Base-by-base conservation (phyloP, 805 yeast species). In the Ogataea zsoltii region DNA sequence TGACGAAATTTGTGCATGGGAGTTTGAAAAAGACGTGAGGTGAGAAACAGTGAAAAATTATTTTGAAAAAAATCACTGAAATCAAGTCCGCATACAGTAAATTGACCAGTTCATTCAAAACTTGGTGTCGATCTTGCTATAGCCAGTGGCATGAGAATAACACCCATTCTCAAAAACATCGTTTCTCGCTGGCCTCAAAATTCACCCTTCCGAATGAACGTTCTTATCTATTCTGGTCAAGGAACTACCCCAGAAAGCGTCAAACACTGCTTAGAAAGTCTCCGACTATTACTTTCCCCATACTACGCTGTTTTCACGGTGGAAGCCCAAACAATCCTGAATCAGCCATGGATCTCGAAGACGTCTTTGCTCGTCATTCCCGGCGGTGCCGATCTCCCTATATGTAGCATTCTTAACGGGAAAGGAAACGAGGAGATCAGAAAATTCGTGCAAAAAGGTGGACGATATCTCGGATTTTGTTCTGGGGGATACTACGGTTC, bases 321-420 rank as follows among this genome's bases (percentile, higher is more conserved):
- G 1, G 79, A 81, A 26, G 80, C 86, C 14, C 63, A 68, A 13
- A 78, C 85, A 0, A 60, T 94, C 15, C 65, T 76, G 41, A 75
- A 79, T 18, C 97, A 94, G 57, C 97, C 99, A 0, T 94, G 99
- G 99, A 75, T 76, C 51, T 57, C 77, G 7, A 87, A 87, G 57
- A 87, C 97, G 0, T 71, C 95, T 0, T 69, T 88, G 51, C 61
- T 94, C 34, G 96, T 90, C 1, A 65, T 94, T 21, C 99, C 99
- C 0, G 99, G 99, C 3, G 99, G 99, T 7, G 97, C 98, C 0
- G 99, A 94, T 62, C 68, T 89, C 41, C 97, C 97, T 0, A 80
- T 84, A 54, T 88, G 96, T 51, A 71, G 74, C 42, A 79, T 76
- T 3, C 75, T 95, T 51, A 82, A 85, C 57, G 92, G 96, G 1